Conservation (phyloP, 441 rosid genomes). For the Mallotus japonicus region DNA sequence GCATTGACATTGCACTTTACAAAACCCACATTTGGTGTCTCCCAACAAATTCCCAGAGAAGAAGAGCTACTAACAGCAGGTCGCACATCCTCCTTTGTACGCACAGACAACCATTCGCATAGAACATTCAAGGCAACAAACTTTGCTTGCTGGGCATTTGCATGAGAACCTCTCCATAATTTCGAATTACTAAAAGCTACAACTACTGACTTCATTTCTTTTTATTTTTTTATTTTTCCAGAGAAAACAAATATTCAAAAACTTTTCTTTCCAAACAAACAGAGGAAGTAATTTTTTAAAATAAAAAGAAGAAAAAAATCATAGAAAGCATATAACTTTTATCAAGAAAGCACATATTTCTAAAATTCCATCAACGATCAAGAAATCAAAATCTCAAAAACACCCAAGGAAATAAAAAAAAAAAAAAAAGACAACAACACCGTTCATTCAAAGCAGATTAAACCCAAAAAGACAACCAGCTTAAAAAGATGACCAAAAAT, state of each 20-base stretch:
- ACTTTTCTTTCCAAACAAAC: slow-evolving; percentile 9
- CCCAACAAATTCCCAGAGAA: too few relatives aligned
- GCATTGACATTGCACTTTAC: too few relatives aligned
- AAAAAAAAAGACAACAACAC: background rate
- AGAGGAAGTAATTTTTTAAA: background rate
- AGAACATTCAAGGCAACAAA: too few relatives aligned
- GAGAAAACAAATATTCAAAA: background rate
- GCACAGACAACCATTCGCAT: too few relatives aligned
- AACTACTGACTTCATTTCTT: background rate
- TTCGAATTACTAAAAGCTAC: background rate
- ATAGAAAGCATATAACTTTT: background rate
- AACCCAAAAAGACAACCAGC: background rate
- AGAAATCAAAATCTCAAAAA: background rate
- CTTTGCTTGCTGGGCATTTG: too few relatives aligned
- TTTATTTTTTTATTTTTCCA: background rate
- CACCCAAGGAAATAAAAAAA: background rate
- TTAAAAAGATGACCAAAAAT: too few relatives aligned
- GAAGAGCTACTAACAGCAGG: too few relatives aligned
- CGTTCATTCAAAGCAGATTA: background rate
- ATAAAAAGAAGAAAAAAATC: background rate
- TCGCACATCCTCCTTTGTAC: too few relatives aligned
- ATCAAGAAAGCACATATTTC: background rate
- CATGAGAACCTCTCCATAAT: too few relatives aligned
- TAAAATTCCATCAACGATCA: background rate
- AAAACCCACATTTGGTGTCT: too few relatives aligned